Evolutionary conservation across 1,284 basidiomycete species (phyloP), one percentile per base, ranked within the genome.

Genomic region (Apiotrichum laibachii): DNA sequence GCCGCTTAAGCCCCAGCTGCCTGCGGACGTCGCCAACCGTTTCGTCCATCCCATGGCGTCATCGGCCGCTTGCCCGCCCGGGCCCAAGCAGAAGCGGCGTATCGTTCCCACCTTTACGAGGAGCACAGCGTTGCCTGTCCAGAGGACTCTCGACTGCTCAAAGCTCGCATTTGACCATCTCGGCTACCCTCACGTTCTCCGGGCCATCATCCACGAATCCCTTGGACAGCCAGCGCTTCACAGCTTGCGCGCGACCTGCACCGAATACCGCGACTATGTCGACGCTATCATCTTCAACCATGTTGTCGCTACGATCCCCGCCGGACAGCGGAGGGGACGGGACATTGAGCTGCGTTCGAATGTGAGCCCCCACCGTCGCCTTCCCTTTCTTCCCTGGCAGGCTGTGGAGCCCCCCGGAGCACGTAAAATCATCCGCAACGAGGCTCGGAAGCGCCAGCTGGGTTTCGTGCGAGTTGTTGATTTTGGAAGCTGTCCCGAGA

Each of bases 211-310:
- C 22, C 7, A 16, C 6, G 12, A 44, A 2, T 18, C 43, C 1
- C 18, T 40, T 5, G 37, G 12, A 19, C 19, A 33, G 7, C 8
- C 42, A 1, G 7, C 43, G 1, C 42, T 50, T 1, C 11, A 51
- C 9, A 11, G 12, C 11, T 26, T 56, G 2, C 42, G 55, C 42
- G 40, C 49, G 1, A 51, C 49, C 2, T 51, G 52, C 26, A 37
- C 11, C 1, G 52, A 59, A 21, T 53, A 55, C 26, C 48, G 40
- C n/a, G 43, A 59, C 26, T 19, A 5, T 6, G 43, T 54, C 8
- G 52, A 59, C 37, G 34, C 53, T n/a, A 21, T 39, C 16, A 42
- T 59, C 8, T 53, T 43, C 12, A 2, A 9, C 2, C 51, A 53
- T 19, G 31, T 53, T 11, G 42, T 45, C 8, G 49, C 49, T 5